These are phyloP conservation scores for Ganoderma meredithae DNA, from an alignment of 1,284 basidiomycete genomes.

Conservation along the genomic window DNA sequence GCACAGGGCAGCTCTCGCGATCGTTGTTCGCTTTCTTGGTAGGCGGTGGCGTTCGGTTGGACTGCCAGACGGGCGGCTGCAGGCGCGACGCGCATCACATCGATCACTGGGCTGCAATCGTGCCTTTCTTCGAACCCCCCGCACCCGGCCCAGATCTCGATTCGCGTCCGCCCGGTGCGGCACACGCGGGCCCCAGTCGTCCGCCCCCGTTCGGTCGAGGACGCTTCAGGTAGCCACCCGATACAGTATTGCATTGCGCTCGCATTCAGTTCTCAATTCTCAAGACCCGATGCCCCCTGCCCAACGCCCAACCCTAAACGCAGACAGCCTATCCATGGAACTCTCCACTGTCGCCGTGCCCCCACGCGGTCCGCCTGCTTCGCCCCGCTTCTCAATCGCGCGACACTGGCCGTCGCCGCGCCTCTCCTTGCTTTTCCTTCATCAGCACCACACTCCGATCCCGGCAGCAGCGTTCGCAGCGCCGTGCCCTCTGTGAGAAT, in stretches of 20 bases:
- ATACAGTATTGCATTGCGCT: background rate
- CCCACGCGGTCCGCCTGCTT: constrained; percentile 34
- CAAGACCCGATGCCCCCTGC: background rate
- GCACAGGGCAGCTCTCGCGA: constrained; percentile 14
- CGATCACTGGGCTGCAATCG: constrained; percentile 26
- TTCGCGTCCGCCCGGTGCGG: constrained; percentile 24
- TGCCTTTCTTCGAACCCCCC: constrained; percentile 27
- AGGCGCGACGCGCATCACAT: constrained; percentile 25
- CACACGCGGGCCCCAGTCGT: constrained; percentile 14
- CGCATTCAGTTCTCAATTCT: background rate
- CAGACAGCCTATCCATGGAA: background rate
- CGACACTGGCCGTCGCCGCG: constrained; percentile 19
- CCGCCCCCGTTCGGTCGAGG: background rate
- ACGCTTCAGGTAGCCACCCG: background rate
- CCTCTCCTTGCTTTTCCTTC: constrained; percentile 7
- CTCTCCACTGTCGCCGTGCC: constrained; percentile 14
- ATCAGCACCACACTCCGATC: constrained; percentile 17
- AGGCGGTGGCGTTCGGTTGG: background rate
- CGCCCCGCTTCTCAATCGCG: constrained; percentile 21
- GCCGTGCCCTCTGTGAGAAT: constrained; percentile 26
- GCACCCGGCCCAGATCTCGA: constrained; percentile 28
- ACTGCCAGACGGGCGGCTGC: constrained; percentile 1
- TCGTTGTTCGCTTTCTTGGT: constrained; percentile 18
- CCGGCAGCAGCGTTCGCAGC: constrained; percentile 14
- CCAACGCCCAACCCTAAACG: background rate